Percentiles rank a stretch among this genome's conserved stretches.
phyloP scores from a whole-genome alignment of 2,329 filamentous ascomycete species.

The Clarireedia monteithiana region DNA sequence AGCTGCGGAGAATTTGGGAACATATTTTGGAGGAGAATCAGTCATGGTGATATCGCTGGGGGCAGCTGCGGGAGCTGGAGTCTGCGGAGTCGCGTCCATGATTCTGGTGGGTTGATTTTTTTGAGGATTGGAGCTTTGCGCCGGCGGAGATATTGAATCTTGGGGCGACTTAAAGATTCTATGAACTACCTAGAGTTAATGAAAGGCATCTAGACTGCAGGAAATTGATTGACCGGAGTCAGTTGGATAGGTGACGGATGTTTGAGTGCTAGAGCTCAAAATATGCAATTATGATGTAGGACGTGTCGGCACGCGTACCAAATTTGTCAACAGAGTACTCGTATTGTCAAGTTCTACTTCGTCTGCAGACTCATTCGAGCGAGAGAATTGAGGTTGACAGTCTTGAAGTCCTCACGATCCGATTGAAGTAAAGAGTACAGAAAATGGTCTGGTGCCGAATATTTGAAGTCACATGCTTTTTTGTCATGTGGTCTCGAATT shows the following conservation, averaged over 20 bases:
- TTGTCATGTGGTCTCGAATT: conserved; percentile 9
- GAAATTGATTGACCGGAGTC: conserved; percentile 14
- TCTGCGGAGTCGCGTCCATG: conserved; percentile 23
- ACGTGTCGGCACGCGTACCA: conserved; percentile 7
- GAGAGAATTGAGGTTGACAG: background rate
- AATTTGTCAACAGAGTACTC: background rate
- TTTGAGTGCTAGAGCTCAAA: background rate
- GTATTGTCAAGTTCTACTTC: background rate
- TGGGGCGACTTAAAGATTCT: background rate
- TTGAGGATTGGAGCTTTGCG: conserved; percentile 13
- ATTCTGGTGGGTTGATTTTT: conserved; percentile 5
- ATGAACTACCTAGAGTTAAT: conserved; percentile 4
- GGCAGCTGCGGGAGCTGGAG: conserved; percentile 15
- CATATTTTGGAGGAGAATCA: conserved; percentile 27
- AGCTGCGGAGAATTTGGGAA: conserved; percentile 30
- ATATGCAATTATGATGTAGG: background rate
- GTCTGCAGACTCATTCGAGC: background rate
- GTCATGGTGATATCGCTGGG: background rate
- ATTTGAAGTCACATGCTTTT: conserved; percentile 4
- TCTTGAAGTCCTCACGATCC: background rate
- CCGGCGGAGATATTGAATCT: conserved; percentile 12
- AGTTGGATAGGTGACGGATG: conserved; percentile 11
- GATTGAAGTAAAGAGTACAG: conserved; percentile 5
- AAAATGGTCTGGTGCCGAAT: conserved; percentile 9
- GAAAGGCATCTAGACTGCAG: background rate